phyloP scores from a whole-genome alignment of 2,329 filamentous ascomycete species.

The Phoma sp. region DNA sequence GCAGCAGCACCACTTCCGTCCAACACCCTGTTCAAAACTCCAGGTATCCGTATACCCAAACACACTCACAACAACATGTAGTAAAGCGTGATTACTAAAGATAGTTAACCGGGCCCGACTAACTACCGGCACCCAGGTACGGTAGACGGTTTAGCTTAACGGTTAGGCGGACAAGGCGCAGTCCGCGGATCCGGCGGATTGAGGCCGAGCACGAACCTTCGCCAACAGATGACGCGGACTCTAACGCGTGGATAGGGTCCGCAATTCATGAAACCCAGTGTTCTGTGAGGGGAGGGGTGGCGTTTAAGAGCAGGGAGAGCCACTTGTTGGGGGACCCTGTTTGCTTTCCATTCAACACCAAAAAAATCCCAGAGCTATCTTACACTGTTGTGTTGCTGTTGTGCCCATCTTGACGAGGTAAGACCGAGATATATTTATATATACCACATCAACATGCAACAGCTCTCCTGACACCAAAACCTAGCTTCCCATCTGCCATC shows the following conservation, averaged over 20 bases:
- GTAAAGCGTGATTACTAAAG: not conserved
- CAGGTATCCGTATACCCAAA: not conserved
- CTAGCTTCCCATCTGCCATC: not conserved
- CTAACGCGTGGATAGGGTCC: slow-evolving; percentile 15
- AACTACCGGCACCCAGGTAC: not conserved
- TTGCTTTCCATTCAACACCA: slow-evolving; percentile 1
- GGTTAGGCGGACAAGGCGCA: slow-evolving; percentile 12
- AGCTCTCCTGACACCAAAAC: not conserved
- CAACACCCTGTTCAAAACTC: not conserved
- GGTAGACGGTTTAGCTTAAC: not conserved
- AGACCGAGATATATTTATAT: not conserved
- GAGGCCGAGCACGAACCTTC: slow-evolving; percentile 8
- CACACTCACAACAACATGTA: not conserved
- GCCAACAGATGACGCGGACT: slow-evolving; percentile 17
- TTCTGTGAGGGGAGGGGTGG: slow-evolving; percentile 2
- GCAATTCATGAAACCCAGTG: slow-evolving; percentile 17
- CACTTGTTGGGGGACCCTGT: slow-evolving; percentile 9
- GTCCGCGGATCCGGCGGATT: slow-evolving; percentile 11
- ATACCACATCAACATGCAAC: no score
- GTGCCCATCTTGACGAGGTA: slow-evolving; percentile 3
- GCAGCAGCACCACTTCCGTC: no score
- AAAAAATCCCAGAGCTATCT: not conserved
- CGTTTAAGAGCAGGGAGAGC: slow-evolving; percentile 10
- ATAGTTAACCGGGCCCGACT: slow-evolving; percentile 1
- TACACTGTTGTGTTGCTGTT: not conserved